Conservation (phyloP, 1,284 basidiomycete species). For the Cryptococcus amylolentus region DNA sequence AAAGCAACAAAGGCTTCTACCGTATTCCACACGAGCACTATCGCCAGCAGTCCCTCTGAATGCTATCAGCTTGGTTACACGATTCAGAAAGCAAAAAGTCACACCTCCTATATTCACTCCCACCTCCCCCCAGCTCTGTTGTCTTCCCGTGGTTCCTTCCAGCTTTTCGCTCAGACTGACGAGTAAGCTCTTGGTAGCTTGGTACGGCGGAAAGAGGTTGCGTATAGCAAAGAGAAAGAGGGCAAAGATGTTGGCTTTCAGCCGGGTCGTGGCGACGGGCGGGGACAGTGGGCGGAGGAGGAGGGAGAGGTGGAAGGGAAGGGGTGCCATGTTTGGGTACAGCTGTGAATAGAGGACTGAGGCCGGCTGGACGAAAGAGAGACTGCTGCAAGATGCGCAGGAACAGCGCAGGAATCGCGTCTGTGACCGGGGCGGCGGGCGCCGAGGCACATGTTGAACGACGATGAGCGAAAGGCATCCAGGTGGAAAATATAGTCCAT, state of each 20-base stretch:
- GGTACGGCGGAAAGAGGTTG: conserved; percentile 36
- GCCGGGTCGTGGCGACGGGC: conserved; percentile 26
- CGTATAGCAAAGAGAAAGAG: conserved; percentile 24
- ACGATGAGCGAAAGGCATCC: no score
- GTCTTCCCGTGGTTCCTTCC: conserved; percentile 15
- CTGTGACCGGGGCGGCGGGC: no score
- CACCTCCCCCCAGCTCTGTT: conserved; percentile 17
- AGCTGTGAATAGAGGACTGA: no score
- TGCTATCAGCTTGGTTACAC: conserved; percentile 1
- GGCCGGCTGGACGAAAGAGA: no score
- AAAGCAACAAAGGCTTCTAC: conserved; percentile 31
- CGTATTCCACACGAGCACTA: conserved; percentile 29
- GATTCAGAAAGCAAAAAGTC: neutral
- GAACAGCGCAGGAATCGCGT: no score
- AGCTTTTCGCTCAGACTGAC: conserved; percentile 21
- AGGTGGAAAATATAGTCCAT: no score
- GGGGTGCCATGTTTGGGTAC: neutral
- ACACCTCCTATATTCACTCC: conserved; percentile 12
- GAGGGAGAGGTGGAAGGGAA: conserved; percentile 13
- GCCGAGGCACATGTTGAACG: no score
- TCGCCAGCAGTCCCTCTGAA: conserved; percentile 26
- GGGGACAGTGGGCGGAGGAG: conserved; percentile 23
- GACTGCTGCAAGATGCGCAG: no score
- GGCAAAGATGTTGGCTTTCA: conserved; percentile 39
- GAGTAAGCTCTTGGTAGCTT: conserved; percentile 19